These are phyloP conservation scores for Henckelia pumila DNA, from an alignment of 257 asterid species.

Conservation along the genomic window DNA sequence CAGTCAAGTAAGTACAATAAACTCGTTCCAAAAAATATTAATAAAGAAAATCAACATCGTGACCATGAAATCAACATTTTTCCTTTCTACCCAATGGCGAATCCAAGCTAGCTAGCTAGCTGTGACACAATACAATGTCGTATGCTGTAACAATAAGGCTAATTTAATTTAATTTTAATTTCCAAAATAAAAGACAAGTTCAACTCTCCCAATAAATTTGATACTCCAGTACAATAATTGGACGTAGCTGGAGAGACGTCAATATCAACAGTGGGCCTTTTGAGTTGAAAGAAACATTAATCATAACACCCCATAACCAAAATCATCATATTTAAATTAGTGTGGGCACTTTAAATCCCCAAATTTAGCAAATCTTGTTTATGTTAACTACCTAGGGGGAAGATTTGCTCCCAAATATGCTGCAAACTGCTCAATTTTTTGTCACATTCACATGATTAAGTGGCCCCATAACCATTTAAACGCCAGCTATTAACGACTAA, in stretches of 20 bases:
- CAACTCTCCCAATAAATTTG: not conserved
- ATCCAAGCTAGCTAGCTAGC: too few species aligned
- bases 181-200: not conserved
- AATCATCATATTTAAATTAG: too few species aligned
- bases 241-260: not conserved
- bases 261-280: not conserved
- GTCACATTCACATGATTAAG: not conserved
- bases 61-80: too few species aligned
- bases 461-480: too few species aligned
- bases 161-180: too few species aligned
- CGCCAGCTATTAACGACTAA: too few species aligned
- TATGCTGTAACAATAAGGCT: not conserved
- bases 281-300: not conserved
- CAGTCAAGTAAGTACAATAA: too few species aligned
- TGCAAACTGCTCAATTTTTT: not conserved
- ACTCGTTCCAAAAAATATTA: too few species aligned
- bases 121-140: not conserved
- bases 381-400: not conserved
- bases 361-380: not conserved
- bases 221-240: not conserved
- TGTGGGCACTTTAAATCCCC: not conserved
- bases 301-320: not conserved
- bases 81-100: too few species aligned
- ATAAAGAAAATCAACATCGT: too few species aligned
- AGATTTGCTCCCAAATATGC: not conserved